Evolutionary conservation across 2,329 filamentous ascomycete species (phyloP), one percentile per base, ranked within the genome.

Genomic region (Dendryphion nanum): DNA sequence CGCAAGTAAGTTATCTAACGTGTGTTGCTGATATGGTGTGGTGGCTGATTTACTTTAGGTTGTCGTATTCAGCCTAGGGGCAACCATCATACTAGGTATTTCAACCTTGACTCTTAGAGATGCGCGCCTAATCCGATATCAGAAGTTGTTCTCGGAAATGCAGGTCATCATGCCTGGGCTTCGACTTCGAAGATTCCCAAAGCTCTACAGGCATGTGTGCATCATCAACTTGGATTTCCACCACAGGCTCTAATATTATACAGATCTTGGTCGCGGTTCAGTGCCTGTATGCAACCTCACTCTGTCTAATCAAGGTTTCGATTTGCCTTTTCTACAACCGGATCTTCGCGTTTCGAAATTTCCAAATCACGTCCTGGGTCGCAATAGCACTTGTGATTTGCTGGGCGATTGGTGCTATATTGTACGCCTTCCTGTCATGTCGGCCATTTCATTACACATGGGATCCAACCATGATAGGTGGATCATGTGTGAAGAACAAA

Each of bases 271-370:
- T 47, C n/a, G 20, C 38, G 4, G 19, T 43, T 4, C 44, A 44
- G 34, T 37, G 35, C 13, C 35, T 47, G 17, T 44, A 44, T 24
- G 38, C 16, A 6, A 31, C 32, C 2, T 17, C 40, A 8, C 17
- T 47, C 14, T 35, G 18, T 6, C 35, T 44, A 4, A 38, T 47
- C 28, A 44, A 44, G 17, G 18, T 46, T 12, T 47, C 44, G 3
- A 41, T 44, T 20, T 47, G 44, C 24, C 29, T 44, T 14, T 44
- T 47, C 34, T 41, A 44, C 34, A 38, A 35, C 18, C 23, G 41
- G 6, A 47, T 44, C 15, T 47, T 47, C 18, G 14, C 19, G 13
- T 38, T 33, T 14, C 15, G 32, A 15, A 21, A 18, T 2, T 40
- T 43, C 28, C 37, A 31, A 19, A 30, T 38, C 12, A 29, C 28